Evolutionary conservation across 1,139 yeast genomes (phyloP).

Genomic region (Meyerozyma elateridarum): DNA sequence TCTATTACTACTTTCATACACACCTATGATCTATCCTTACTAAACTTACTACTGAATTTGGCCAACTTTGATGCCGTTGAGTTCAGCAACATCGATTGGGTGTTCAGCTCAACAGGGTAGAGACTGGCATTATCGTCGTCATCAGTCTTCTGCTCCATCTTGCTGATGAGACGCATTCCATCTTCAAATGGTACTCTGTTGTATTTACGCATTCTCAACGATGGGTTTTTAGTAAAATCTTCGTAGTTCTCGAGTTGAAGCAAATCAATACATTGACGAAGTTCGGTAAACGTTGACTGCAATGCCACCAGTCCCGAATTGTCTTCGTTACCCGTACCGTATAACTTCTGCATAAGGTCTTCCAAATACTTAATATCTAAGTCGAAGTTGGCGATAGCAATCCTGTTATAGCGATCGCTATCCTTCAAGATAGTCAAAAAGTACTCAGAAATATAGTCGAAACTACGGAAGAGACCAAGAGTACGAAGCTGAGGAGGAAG

Average conservation of each 20-base stretch:
- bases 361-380: conserved; percentile 60
- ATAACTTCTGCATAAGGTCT: conserved; percentile 35
- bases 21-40: too few relatives aligned
- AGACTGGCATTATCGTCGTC: conserved; percentile 18
- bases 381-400: conserved; percentile 54
- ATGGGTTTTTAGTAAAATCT: conserved; percentile 42
- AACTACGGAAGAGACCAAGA: conserved; percentile 75
- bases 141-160: conserved; percentile 28
- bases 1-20: too few relatives aligned
- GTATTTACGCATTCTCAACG: conserved; percentile 52
- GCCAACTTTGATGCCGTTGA: conserved; percentile 39
- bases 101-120: conserved; percentile 17
- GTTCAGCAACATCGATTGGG: conserved; percentile 23
- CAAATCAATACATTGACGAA: conserved; percentile 60
- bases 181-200: conserved; percentile 58
- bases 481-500: conserved; percentile 77
- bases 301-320: conserved; percentile 33
- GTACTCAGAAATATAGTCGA: conserved; percentile 76
- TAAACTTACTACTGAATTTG: conserved; percentile 35
- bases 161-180: conserved; percentile 47
- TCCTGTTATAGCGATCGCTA: conserved; percentile 35
- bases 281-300: conserved; percentile 52
- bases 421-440: conserved; percentile 58
- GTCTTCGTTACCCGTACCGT: conserved; percentile 18
- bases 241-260: conserved; percentile 49